A percentile compares a stretch with the other conserved stretches of the same genome.
Conservation (phyloP, 352 stramenopile species). For the Discostella stelligera region DNA sequence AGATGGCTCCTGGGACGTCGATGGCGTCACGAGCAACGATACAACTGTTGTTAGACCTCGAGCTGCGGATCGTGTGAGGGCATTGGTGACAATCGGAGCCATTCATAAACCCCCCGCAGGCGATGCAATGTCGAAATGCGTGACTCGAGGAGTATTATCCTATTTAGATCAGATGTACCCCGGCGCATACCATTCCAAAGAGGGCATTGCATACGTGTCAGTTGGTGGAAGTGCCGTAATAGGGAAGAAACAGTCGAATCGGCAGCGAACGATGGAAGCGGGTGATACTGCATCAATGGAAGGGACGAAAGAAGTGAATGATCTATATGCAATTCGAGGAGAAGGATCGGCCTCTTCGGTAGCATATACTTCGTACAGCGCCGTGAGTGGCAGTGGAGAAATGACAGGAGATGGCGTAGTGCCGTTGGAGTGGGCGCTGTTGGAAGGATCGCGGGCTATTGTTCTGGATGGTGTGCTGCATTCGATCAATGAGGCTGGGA, state of each 20-base stretch:
- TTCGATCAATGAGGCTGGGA: constrained; percentile 83
- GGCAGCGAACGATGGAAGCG: neutral
- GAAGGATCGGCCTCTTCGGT: constrained; percentile 45
- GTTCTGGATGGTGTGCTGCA: constrained; percentile 80
- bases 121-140: constrained; percentile 29
- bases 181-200: constrained; percentile 51
- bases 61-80: constrained; percentile 50
- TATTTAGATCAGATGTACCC: constrained; percentile 66
- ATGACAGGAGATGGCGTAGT: constrained; percentile 81
- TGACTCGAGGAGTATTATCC: constrained; percentile 67
- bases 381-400: constrained; percentile 54
- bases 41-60: neutral
- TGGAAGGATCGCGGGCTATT: constrained; percentile 47
- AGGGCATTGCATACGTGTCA: constrained; percentile 58
- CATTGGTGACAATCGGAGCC: constrained; percentile 64
- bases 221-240: constrained; percentile 55
- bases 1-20: constrained; percentile 58
- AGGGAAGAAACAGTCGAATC: constrained; percentile 28
- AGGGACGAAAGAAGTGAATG: constrained; percentile 34
- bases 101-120: constrained; percentile 53
- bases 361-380: constrained; percentile 49
- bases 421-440: constrained; percentile 57
- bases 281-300: constrained; percentile 27
- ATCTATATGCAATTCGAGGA: constrained; percentile 44
- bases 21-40: constrained; percentile 13